phyloP scores from a whole-genome alignment of 305 asterid species.

The Striga hermonthica region DNA sequence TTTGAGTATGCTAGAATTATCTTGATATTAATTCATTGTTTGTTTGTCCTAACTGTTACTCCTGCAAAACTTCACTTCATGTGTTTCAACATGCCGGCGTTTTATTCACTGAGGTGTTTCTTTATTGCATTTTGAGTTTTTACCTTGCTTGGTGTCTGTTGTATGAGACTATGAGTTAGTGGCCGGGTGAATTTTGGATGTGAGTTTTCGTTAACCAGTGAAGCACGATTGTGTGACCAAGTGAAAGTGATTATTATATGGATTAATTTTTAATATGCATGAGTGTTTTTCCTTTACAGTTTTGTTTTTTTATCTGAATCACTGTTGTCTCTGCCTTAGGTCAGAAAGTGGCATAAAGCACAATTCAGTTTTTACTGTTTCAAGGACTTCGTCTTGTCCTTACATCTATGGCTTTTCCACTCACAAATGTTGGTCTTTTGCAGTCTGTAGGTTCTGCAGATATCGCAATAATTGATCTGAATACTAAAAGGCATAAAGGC shows the following conservation, averaged over 20 bases:
- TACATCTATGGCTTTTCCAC: constrained; percentile 15
- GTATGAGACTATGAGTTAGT: constrained; percentile 3
- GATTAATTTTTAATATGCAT: background rate
- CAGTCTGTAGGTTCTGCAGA: constrained; percentile 72
- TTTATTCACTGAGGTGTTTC: constrained; percentile 20
- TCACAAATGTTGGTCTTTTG: constrained; percentile 31
- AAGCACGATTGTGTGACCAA: background rate
- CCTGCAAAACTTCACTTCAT: constrained; percentile 7
- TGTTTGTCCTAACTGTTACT: background rate
- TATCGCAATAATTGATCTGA: constrained; percentile 43
- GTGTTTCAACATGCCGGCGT: background rate
- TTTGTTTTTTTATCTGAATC: constrained; percentile 16
- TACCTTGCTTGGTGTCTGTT: constrained; percentile 5
- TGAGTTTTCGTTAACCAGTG: constrained; percentile 2
- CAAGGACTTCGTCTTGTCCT: constrained; percentile 22
- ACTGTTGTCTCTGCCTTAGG: constrained; percentile 12
- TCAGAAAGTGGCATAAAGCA: background rate
- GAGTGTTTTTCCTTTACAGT: background rate
- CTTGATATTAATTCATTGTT: constrained; percentile 3
- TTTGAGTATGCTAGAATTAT: constrained; percentile 18
- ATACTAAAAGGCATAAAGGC: constrained; percentile 44
- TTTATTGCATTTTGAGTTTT: constrained; percentile 4
- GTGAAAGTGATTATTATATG: background rate
- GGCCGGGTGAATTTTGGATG: constrained; percentile 20
- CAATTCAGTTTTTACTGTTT: constrained; percentile 18